Conservation (phyloP, 306 rosid genomes). For the Prunus padus region DNA sequence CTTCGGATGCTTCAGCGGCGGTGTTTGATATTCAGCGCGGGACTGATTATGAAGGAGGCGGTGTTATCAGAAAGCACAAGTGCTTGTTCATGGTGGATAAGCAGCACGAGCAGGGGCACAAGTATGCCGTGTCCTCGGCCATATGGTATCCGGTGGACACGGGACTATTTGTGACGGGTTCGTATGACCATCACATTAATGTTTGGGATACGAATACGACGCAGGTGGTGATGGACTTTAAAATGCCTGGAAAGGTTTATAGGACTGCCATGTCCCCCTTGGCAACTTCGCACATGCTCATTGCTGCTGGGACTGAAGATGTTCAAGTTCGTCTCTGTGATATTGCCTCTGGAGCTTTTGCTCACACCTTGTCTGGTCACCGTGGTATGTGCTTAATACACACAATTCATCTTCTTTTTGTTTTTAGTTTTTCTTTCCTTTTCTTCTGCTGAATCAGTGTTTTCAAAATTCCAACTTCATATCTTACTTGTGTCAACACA, state of each 20-base stretch:
- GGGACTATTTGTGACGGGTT: conserved; percentile 80
- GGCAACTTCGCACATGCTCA: conserved; percentile 84
- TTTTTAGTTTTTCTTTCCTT: neutral
- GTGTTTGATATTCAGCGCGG: conserved; percentile 74
- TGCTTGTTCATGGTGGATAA: conserved; percentile 59
- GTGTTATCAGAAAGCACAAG: conserved; percentile 54
- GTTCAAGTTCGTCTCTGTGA: conserved; percentile 98
- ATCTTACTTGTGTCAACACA: neutral
- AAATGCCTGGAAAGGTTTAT: conserved; percentile 92
- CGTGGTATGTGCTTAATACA: conserved; percentile 53
- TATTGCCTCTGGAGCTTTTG: conserved; percentile 85
- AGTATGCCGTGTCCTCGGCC: conserved; percentile 80
- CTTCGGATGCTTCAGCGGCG: conserved; percentile 78
- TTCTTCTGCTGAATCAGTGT: neutral
- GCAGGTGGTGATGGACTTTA: conserved; percentile 79
- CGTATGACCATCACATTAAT: conserved; percentile 77
- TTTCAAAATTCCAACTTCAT: neutral
- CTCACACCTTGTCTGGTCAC: conserved; percentile 93
- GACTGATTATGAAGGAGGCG: conserved; percentile 42
- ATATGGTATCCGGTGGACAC: conserved; percentile 94
- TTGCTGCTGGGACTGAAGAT: conserved; percentile 93
- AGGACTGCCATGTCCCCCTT: conserved; percentile 84
- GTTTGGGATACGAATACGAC: conserved; percentile 98
- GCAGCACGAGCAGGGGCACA: conserved; percentile 66
- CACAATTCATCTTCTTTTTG: neutral